Evolutionary conservation across 768 basidiomycete genomes (phyloP), one percentile per base, ranked within the genome.

Genomic region (Boletus reticulatus): DNA sequence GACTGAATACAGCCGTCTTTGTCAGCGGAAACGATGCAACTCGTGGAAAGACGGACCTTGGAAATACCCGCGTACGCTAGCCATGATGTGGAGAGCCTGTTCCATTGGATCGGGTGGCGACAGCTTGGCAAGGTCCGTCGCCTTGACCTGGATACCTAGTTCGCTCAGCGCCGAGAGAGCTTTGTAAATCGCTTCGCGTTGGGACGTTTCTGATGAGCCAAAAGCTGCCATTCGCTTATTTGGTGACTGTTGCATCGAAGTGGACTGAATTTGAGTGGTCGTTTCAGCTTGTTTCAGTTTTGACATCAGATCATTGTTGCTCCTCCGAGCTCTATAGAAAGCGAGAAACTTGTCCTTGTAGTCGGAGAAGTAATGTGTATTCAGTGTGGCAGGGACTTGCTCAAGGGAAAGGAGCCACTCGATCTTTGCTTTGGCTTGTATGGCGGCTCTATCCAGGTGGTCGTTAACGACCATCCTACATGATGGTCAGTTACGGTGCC

Each of bases 41-140:
- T 9, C 10, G 22, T 37, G 6, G 31, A 16, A 31, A 19, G 8
- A 12, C 42, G 9, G 55, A 85, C 87, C 86, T 75, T 88, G 84
- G 67, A 87, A 88, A 58, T 88, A 87, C 0, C 83, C 85, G 4
- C 84, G 74, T 3, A 87, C 84, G 41, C 81, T 77, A 0, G 84
- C 83, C 85, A 88, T 88, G 58, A 88, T 84, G 5, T 69, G 59
- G 8, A 88, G 61, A 0, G 84, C 84, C 0, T 79, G 77, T 47
- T 82, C 82, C 75, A 78, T 78, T 9, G 69, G 69, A 57, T 85
- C 84, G 0, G 73, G 48, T 0, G 79, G 76, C 1, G 82, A 68
- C 2, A 87, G 66, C 58, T 76, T 82, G 0, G 75, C 54, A 0
- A 86, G 59, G 43, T 83, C 80, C 9, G 72, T 67, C 0, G 78